phyloP scores from a whole-genome alignment of 306 rosid species.

The Pterocarpus santalinus region DNA sequence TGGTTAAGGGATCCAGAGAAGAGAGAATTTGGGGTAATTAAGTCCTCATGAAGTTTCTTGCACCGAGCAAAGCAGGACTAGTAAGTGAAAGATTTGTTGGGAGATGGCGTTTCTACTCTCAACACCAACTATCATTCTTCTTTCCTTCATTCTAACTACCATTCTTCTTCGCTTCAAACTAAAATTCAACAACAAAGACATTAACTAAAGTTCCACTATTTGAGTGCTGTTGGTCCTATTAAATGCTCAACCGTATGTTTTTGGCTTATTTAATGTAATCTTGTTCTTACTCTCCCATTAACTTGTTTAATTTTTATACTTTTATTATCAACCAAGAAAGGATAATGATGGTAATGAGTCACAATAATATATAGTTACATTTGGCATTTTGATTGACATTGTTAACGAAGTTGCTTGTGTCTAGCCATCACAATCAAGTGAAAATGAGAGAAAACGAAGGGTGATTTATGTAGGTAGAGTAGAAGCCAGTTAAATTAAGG shows the following conservation, averaged over 20 bases:
- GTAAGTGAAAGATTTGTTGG: slow-evolving; percentile 36
- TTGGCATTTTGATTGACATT: background rate
- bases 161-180: slow-evolving; percentile 28
- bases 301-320: background rate
- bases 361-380: background rate
- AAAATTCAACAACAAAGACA: slow-evolving; percentile 20
- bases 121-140: slow-evolving; percentile 41
- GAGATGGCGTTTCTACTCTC: background rate
- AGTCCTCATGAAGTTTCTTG: background rate
- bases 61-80: slow-evolving; percentile 7
- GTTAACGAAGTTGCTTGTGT: background rate
- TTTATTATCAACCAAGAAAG: background rate
- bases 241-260: background rate
- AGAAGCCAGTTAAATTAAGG: background rate
- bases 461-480: background rate
- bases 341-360: background rate
- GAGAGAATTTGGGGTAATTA: background rate
- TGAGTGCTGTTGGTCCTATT: slow-evolving; percentile 1
- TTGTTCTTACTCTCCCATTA: background rate
- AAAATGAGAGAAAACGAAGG: background rate
- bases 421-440: background rate
- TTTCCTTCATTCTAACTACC: slow-evolving; percentile 27
- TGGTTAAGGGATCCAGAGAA: too few relatives aligned
- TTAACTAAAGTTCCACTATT: background rate
- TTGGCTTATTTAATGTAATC: background rate